Evolutionary conservation across 2,329 filamentous ascomycete genomes (phyloP).

Genomic region (Cladosporium sp.): DNA sequence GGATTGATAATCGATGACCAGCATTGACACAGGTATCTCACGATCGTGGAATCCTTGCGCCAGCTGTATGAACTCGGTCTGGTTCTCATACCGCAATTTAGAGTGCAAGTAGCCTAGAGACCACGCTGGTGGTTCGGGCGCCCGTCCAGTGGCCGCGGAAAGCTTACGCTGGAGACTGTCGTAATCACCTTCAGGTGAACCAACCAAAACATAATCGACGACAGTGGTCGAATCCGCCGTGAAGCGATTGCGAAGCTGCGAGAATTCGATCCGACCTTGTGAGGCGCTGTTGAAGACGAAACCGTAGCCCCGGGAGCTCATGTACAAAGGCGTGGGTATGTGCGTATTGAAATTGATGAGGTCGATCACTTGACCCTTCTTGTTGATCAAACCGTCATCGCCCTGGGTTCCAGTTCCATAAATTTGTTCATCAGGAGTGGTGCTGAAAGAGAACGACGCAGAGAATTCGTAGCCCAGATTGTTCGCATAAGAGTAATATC

Average conservation of each 20-base stretch:
- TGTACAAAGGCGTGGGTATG: slow-evolving; percentile 29
- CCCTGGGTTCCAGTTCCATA: slow-evolving; percentile 29
- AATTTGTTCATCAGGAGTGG: slow-evolving; percentile 31
- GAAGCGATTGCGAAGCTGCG: slow-evolving; percentile 26
- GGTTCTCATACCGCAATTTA: slow-evolving; percentile 32
- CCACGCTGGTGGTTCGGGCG: slow-evolving; percentile 28
- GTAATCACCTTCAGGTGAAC: slow-evolving; percentile 28
- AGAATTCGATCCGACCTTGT: slow-evolving; percentile 30
- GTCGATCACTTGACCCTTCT: slow-evolving; percentile 30
- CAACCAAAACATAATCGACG: slow-evolving; percentile 30
- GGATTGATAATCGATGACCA: slow-evolving; percentile 31
- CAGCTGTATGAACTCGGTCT: slow-evolving; percentile 27
- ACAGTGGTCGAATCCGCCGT: slow-evolving; percentile 26
- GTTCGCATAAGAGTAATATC: slow-evolving; percentile 35
- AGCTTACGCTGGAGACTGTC: slow-evolving; percentile 27
- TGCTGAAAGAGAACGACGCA: slow-evolving; percentile 36
- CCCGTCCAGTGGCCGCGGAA: slow-evolving; percentile 27
- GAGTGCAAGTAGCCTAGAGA: slow-evolving; percentile 30
- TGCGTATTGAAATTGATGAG: slow-evolving; percentile 32
- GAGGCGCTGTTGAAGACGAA: slow-evolving; percentile 31
- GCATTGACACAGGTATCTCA: slow-evolving; percentile 29
- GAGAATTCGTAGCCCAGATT: slow-evolving; percentile 33
- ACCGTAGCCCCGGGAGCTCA: slow-evolving; percentile 29
- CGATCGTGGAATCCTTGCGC: slow-evolving; percentile 29
- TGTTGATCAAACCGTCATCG: slow-evolving; percentile 30